Conservation (phyloP, 768 basidiomycete genomes). For the Boletus rubescentipes region DNA sequence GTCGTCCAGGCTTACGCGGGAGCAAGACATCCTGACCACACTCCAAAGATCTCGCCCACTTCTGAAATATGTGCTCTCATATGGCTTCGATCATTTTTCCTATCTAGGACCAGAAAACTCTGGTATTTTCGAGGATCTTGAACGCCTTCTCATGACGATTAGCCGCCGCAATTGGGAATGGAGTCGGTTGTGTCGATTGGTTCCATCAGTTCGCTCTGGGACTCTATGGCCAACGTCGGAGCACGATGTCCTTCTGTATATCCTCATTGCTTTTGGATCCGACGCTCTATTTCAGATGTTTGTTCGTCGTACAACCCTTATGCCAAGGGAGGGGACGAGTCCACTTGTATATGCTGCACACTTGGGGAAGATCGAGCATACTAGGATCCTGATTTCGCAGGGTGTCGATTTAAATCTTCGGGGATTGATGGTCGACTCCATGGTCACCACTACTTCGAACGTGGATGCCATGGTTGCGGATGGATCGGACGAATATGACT, state of each 20-base stretch:
- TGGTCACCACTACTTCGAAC: background rate
- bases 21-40: background rate
- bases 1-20: background rate
- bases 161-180: background rate
- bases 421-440: background rate
- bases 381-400: background rate
- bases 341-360: slow-evolving; percentile 6
- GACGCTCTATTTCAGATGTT: background rate
- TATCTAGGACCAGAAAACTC: background rate
- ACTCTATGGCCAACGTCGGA: slow-evolving; percentile 1
- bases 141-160: background rate
- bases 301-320: background rate
- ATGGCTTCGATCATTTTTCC: slow-evolving; percentile 10
- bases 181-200: background rate
- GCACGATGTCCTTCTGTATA: slow-evolving; percentile 6
- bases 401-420: background rate
- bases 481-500: background rate
- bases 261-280: slow-evolving; percentile 5
- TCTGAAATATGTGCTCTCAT: slow-evolving; percentile 8
- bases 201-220: background rate
- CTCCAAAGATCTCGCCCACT: background rate
- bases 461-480: background rate
- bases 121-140: background rate
- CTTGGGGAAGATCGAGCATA: background rate
- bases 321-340: background rate